Conservation (phyloP, 495 filamentous ascomycete species). For the Daldinia grandis region DNA sequence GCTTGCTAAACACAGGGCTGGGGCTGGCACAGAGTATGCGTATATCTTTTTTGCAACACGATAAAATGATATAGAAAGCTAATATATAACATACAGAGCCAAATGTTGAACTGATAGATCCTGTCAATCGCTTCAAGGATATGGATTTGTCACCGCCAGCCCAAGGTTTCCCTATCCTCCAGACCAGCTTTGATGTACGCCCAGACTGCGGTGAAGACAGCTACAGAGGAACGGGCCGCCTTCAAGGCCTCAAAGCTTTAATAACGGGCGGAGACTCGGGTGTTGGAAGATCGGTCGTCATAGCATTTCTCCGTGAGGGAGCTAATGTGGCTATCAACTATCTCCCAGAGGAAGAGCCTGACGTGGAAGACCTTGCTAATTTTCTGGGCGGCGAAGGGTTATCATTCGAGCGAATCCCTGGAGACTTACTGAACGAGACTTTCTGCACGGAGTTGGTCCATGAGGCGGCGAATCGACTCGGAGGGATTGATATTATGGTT, state of each 20-base stretch:
- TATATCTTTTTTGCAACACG: background rate
- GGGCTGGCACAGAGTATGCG: background rate
- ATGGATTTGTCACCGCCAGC: background rate
- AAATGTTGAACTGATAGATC: background rate
- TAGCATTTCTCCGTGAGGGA: conserved; percentile 65
- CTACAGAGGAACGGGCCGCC: conserved; percentile 13
- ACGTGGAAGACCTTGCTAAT: conserved; percentile 3
- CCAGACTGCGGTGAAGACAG: background rate
- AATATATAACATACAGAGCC: background rate
- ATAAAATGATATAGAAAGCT: background rate
- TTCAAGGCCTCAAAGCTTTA: conserved; percentile 61
- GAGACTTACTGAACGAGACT: background rate
- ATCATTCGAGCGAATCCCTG: background rate
- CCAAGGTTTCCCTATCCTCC: background rate
- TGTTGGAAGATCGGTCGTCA: conserved; percentile 63
- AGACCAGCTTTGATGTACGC: background rate
- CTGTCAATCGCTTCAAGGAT: background rate
- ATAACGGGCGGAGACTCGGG: conserved; percentile 69
- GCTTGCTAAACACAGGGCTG: background rate
- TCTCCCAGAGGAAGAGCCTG: conserved; percentile 60
- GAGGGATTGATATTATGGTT: background rate
- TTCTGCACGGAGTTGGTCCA: background rate
- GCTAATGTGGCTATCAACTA: conserved; percentile 57
- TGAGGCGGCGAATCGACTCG: background rate
- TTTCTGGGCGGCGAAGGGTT: background rate